Conservation (phyloP, 2,329 filamentous ascomycete genomes). For the Paecilomyces formosus region DNA sequence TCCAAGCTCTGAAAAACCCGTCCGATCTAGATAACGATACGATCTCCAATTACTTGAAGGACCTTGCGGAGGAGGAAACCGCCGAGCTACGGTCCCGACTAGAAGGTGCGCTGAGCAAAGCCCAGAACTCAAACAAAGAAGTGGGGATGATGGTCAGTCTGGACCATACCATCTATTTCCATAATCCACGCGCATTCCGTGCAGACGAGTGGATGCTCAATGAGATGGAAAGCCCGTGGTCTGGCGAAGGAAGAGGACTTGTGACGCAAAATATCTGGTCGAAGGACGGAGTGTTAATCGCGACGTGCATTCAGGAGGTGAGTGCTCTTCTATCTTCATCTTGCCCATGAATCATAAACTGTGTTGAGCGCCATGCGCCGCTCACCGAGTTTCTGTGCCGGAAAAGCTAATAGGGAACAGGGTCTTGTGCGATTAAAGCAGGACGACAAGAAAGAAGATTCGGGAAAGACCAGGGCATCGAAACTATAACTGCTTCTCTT, state of each 20-base stretch:
- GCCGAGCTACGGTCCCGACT: slow-evolving; percentile 28
- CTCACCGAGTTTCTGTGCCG: not conserved
- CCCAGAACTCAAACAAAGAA: slow-evolving; percentile 20
- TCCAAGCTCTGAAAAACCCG: slow-evolving; percentile 35
- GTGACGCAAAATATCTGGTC: slow-evolving; percentile 44
- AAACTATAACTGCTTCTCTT: not conserved
- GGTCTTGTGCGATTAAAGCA: slow-evolving; percentile 42
- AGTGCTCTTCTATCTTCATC: slow-evolving; percentile 9
- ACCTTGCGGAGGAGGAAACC: slow-evolving; percentile 36
- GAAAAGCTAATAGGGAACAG: slow-evolving; percentile 18
- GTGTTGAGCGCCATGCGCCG: not conserved
- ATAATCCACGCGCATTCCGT: slow-evolving; percentile 40
- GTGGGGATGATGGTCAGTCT: slow-evolving; percentile 46
- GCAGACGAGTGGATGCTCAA: slow-evolving; percentile 46
- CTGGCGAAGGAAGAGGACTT: slow-evolving; percentile 42
- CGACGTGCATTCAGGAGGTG: slow-evolving; percentile 46
- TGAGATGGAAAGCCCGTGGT: slow-evolving; percentile 46
- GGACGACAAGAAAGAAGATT: slow-evolving; percentile 17
- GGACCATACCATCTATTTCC: slow-evolving; percentile 47
- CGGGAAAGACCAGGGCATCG: slow-evolving; percentile 8
- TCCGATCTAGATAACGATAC: slow-evolving; percentile 36
- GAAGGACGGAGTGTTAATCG: slow-evolving; percentile 40
- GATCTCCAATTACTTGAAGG: slow-evolving; percentile 31
- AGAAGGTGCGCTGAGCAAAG: slow-evolving; percentile 25
- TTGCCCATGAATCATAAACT: not conserved